These are phyloP conservation scores for Dorcoceras hygrometricum DNA, from an alignment of 257 asterid species.

Conservation along the genomic window DNA sequence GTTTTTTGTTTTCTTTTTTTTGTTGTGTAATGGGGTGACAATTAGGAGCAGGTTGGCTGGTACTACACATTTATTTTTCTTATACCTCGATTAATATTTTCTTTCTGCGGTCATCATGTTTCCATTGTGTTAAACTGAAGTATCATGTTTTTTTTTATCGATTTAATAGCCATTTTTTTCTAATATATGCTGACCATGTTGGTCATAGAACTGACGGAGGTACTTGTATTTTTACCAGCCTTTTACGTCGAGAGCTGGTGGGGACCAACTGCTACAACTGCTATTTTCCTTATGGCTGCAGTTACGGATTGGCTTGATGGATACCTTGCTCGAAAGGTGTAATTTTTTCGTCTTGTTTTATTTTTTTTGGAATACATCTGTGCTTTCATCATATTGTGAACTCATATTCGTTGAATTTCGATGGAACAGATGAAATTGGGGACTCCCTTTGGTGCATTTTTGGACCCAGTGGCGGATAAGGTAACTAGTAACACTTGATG, in stretches of 20 bases:
- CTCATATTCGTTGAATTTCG: slow-evolving; percentile 24
- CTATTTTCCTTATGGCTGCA: slow-evolving; percentile 81
- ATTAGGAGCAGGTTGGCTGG: background rate
- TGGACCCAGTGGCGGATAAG: slow-evolving; percentile 99
- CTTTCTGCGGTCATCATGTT: background rate
- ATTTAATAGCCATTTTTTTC: slow-evolving; percentile 13
- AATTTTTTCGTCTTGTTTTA: slow-evolving; percentile 23
- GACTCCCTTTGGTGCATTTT: slow-evolving; percentile 92
- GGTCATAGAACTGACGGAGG: background rate
- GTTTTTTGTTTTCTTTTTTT: background rate
- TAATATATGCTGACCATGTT: no score
- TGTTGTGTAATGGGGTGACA: background rate
- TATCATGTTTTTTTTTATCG: background rate
- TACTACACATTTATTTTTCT: background rate
- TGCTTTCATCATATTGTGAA: slow-evolving; percentile 17
- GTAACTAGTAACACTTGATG: slow-evolving; percentile 31
- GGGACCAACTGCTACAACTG: slow-evolving; percentile 86
- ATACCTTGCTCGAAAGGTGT: slow-evolving; percentile 92
- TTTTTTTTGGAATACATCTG: slow-evolving; percentile 13
- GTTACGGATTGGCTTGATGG: slow-evolving; percentile 99
- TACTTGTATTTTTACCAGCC: slow-evolving; percentile 39
- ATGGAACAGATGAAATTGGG: slow-evolving; percentile 82
- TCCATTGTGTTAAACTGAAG: background rate
- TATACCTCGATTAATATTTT: slow-evolving; percentile 1
- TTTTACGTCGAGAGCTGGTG: slow-evolving; percentile 87